These are phyloP conservation scores for Neurospora hispaniola DNA, from an alignment of 495 filamentous ascomycete genomes.

Conservation along the genomic window DNA sequence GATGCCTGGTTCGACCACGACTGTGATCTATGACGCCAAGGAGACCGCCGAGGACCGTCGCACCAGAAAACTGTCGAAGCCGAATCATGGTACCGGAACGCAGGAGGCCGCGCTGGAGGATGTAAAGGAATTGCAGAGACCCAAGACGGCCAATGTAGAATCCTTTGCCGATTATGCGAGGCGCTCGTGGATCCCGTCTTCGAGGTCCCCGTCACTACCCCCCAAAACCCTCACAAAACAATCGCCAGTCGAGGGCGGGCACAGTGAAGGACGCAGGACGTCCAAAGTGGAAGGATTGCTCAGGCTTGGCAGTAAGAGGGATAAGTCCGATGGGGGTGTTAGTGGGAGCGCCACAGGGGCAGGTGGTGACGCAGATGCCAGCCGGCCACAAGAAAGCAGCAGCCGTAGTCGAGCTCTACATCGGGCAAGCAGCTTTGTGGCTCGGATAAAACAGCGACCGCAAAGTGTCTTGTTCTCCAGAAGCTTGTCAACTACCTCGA, in stretches of 20 bases:
- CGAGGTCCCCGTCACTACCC: slow-evolving; percentile 50
- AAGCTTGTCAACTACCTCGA: slow-evolving; percentile 14
- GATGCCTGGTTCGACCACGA: slow-evolving; percentile 33
- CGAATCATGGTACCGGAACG: slow-evolving; percentile 14
- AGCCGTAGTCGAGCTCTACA: slow-evolving; percentile 17
- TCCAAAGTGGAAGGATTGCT: neutral
- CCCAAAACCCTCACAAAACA: slow-evolving; percentile 16
- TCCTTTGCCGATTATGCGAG: slow-evolving; percentile 56
- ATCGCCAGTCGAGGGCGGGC: slow-evolving; percentile 4
- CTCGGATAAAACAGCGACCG: slow-evolving; percentile 31
- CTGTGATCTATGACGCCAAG: slow-evolving; percentile 3
- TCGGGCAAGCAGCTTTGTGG: slow-evolving; percentile 28
- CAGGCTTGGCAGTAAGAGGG: slow-evolving; percentile 21
- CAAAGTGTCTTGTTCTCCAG: slow-evolving; percentile 24
- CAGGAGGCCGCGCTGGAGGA: slow-evolving; percentile 2
- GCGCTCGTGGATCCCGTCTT: slow-evolving; percentile 55
- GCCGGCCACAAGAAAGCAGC: slow-evolving; percentile 17
- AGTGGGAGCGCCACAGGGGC: slow-evolving; percentile 20
- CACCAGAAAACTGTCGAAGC: slow-evolving; percentile 10
- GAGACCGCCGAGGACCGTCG: slow-evolving; percentile 7
- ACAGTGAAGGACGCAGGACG: neutral
- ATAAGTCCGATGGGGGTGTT: slow-evolving; percentile 12
- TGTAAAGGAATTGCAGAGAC: slow-evolving; percentile 16
- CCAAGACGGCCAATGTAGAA: slow-evolving; percentile 34
- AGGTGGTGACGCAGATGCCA: slow-evolving; percentile 18